phyloP scores from a whole-genome alignment of 2,329 filamentous ascomycete species.

The Alternaria gaisen region DNA sequence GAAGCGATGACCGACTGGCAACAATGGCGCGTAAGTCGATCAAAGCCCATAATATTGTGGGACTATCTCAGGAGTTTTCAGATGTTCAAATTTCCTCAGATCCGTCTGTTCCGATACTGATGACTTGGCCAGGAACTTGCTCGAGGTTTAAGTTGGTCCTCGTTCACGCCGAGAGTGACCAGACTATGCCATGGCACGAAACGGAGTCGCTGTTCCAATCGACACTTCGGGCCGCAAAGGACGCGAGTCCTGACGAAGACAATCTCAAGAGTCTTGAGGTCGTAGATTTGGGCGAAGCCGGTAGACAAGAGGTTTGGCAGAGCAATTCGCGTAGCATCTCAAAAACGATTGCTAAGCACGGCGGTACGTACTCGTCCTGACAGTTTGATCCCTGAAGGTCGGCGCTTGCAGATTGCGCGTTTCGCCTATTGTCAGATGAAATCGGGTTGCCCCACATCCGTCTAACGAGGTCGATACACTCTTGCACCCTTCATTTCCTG shows the following conservation, averaged over 20 bases:
- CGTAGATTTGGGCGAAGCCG: conserved; percentile 47
- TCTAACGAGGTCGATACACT: conserved; percentile 11
- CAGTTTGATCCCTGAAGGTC: conserved; percentile 4
- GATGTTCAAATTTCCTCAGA: neutral
- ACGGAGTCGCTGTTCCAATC: conserved; percentile 44
- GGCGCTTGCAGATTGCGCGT: conserved; percentile 4
- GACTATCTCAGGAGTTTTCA: neutral
- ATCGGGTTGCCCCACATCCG: conserved; percentile 17
- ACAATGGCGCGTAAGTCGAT: conserved; percentile 57
- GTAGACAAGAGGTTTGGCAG: conserved; percentile 44
- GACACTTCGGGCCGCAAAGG: conserved; percentile 37
- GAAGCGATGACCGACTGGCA: conserved; percentile 71
- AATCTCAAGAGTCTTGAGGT: conserved; percentile 25
- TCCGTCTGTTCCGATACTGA: conserved; percentile 13
- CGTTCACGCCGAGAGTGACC: conserved; percentile 47
- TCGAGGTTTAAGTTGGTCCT: conserved; percentile 39
- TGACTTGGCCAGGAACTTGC: conserved; percentile 17
- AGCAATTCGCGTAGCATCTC: conserved; percentile 35
- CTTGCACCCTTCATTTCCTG: conserved; percentile 13
- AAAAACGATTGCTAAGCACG: conserved; percentile 49
- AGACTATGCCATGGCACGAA: conserved; percentile 48
- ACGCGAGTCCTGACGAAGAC: conserved; percentile 20
- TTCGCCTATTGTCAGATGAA: conserved; percentile 19
- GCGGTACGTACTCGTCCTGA: conserved; percentile 39
- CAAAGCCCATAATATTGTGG: neutral